Conservation (phyloP, 345 rosid genomes). For the Hibiscus syriacus region DNA sequence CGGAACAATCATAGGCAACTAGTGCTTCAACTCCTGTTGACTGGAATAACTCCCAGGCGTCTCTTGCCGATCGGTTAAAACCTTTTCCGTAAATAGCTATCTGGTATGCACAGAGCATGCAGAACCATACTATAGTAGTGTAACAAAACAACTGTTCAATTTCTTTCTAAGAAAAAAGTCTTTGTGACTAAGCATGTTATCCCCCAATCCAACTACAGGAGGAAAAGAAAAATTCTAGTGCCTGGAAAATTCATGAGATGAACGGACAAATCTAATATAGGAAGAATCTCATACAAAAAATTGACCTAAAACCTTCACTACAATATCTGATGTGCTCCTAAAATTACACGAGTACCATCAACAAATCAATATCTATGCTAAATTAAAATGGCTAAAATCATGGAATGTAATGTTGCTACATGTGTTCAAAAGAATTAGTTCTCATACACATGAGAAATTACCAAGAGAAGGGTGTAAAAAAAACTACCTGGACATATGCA, state of each 20-base stretch:
- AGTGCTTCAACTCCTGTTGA: constrained; percentile 98
- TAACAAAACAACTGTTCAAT: neutral
- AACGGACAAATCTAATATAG: neutral
- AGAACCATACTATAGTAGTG: neutral
- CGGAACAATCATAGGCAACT: constrained; percentile 92
- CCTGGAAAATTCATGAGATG: too few relatives aligned
- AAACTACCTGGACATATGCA: constrained; percentile 83
- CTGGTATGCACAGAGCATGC: constrained; percentile 28
- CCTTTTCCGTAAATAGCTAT: constrained; percentile 93
- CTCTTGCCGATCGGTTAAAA: constrained; percentile 90
- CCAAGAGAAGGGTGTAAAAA: neutral
- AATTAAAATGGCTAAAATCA: neutral
- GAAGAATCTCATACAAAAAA: neutral
- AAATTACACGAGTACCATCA: neutral
- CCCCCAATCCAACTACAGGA: neutral
- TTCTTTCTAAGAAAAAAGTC: neutral
- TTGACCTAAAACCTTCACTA: neutral
- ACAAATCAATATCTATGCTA: neutral
- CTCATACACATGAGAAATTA: neutral
- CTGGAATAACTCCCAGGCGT: constrained; percentile 96
- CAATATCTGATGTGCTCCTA: neutral
- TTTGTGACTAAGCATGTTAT: neutral
- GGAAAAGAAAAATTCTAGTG: neutral
- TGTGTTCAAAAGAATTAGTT: neutral
- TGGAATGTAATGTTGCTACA: neutral